Evolutionary conservation across 306 rosid species (phyloP).

Genomic region (Oxytropis ochrocephala): DNA sequence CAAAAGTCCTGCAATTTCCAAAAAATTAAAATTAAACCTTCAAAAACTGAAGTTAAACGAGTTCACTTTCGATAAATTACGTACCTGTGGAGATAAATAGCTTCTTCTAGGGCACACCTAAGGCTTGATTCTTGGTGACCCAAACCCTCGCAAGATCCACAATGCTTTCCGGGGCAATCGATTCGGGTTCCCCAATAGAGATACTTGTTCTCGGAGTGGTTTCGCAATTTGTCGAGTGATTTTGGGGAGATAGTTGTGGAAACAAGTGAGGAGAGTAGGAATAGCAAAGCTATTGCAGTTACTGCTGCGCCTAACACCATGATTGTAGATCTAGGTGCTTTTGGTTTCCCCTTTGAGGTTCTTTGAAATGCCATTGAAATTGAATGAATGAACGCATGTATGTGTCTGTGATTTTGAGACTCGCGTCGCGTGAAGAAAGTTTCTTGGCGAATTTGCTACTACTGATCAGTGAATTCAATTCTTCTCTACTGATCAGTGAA

Average conservation of each 20-base stretch:
- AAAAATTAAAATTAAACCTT: not conserved
- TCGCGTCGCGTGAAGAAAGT: not conserved
- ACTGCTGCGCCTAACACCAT: slow-evolving; percentile 30
- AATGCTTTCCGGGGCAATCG: slow-evolving; percentile 96
- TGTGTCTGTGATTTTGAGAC: not conserved
- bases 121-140: slow-evolving; percentile 99
- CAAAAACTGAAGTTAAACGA: not conserved
- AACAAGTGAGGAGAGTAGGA: slow-evolving; percentile 40
- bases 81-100: slow-evolving; percentile 55
- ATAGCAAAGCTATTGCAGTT: slow-evolving; percentile 35
- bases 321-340: slow-evolving; percentile 40
- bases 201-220: slow-evolving; percentile 31
- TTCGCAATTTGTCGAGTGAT: not conserved
- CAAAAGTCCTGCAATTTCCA: slow-evolving; percentile 63
- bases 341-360: slow-evolving; percentile 36
- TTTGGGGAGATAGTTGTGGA: slow-evolving; percentile 33
- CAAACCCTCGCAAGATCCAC: slow-evolving; percentile 77
- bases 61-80: not conserved
- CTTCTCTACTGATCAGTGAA: no score
- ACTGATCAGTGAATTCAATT: no score
- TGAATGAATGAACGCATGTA: not conserved
- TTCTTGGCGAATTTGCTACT: no score
- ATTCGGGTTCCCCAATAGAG: slow-evolving; percentile 82
- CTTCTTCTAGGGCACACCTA: slow-evolving; percentile 92
- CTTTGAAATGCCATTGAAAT: slow-evolving; percentile 49